Base-by-base conservation (phyloP, 345 rosid species). In the Eucalyptus pauciflora region DNA sequence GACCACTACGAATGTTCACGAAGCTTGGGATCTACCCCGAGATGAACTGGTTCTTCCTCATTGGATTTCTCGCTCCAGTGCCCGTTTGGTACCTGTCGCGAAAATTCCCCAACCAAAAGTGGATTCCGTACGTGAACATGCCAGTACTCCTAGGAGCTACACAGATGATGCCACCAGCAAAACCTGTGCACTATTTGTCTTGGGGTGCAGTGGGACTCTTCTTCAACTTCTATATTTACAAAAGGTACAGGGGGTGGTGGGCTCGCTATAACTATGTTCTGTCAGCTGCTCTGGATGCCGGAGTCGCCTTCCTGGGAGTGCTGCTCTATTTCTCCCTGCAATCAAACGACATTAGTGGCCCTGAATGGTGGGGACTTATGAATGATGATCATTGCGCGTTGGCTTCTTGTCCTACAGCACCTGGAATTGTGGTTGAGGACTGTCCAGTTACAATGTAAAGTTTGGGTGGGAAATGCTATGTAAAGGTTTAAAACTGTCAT, bases 31-130 rank as follows among this genome's bases (percentile, higher is more conserved):
- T 95, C 89, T 96, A 96, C 88, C 92, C 94, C 0, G 89, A 91
- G 69, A 60, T 94, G 94, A 96, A 95, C 91, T 97, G 96, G 96
- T 95, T 96, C 95, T 97, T 97, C 94, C 93, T 97, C n/a, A 88
- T 95, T 20, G 99, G 98, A 48, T 45, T 92, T 15, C 90, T 96
- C 13, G 95, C 97, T 20, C 98, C 98, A 1, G 56, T 96, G 89
- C 97, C 97, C 5, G 86, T 92, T 27, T 96, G 99, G 98, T 89
- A 87, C 86, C 92, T 97, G 17, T 89, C 96, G 0, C 94, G 88
- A 89, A 96, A 93, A 89, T 97, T 86, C 91, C 97, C 99, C 1
- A 93, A 96, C 86, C 95, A 94, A 87, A 96, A 94, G 90, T 96
- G 97, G 96, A 91, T 96, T 71, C 88, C 76, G 83, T 89, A 88